These are phyloP conservation scores for Platismatia glauca DNA, from an alignment of 495 filamentous ascomycete species.

Conservation along the genomic window DNA sequence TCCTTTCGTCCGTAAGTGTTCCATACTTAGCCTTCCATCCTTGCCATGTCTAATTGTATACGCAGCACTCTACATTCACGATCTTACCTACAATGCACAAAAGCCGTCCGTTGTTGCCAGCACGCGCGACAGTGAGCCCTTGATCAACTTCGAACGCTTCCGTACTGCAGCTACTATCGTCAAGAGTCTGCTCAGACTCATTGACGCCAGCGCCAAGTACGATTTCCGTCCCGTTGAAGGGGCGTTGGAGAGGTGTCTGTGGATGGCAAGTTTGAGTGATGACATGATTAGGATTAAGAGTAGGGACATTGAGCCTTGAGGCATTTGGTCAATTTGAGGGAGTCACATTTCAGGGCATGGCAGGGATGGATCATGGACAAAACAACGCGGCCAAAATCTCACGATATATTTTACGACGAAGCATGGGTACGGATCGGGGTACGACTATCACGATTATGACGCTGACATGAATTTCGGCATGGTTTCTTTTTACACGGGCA, in stretches of 20 bases:
- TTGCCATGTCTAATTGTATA: not conserved
- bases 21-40: not conserved
- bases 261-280: constrained; percentile 84
- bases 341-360: not conserved
- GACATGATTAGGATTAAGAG: constrained; percentile 64
- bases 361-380: constrained; percentile 2
- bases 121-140: constrained; percentile 50
- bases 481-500: not conserved
- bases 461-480: constrained; percentile 10
- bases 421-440: constrained; percentile 12
- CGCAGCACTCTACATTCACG: constrained; percentile 76
- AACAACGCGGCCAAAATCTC: not conserved
- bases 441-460: constrained; percentile 12
- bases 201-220: constrained; percentile 90
- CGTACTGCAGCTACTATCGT: constrained; percentile 85
- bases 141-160: constrained; percentile 94
- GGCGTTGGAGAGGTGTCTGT: constrained; percentile 83
- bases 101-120: constrained; percentile 62
- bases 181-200: constrained; percentile 78
- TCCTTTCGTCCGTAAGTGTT: constrained; percentile 75
- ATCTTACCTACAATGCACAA: constrained; percentile 93
- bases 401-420: not conserved
- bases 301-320: constrained; percentile 38
- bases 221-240: constrained; percentile 76
- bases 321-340: not conserved